Percentiles rank a stretch among this genome's conserved stretches.
phyloP scores from a whole-genome alignment of 306 rosid species.

The Casuarina cunninghamiana region DNA sequence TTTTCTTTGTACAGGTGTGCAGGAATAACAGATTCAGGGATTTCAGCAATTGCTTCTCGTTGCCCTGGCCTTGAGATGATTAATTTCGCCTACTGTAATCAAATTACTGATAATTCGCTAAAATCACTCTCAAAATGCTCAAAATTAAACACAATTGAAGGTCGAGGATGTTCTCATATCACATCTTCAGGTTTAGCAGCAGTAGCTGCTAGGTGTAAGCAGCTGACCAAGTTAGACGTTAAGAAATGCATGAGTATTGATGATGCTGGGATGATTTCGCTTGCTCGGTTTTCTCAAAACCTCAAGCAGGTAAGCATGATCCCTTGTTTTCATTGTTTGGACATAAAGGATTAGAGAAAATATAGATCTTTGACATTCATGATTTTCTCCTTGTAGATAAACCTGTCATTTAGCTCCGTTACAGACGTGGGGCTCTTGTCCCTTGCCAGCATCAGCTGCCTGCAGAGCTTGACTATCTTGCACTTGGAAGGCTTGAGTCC shows the following conservation, averaged over 20 bases:
- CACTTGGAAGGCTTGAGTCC: constrained; percentile 73
- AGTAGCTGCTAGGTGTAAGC: constrained; percentile 67
- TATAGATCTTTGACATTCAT: constrained; percentile 17
- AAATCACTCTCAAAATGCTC: constrained; percentile 61
- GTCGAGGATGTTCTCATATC: constrained; percentile 74
- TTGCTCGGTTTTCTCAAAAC: constrained; percentile 74
- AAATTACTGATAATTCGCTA: constrained; percentile 61
- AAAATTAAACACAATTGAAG: constrained; percentile 67
- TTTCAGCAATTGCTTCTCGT: constrained; percentile 68
- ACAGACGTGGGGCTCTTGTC: constrained; percentile 83
- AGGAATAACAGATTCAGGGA: constrained; percentile 74
- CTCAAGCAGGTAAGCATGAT: constrained; percentile 69
- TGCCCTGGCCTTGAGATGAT: constrained; percentile 78
- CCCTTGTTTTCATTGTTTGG: constrained; percentile 10
- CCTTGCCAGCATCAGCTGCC: constrained; percentile 82
- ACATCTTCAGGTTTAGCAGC: constrained; percentile 73
- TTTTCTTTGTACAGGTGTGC: constrained; percentile 61
- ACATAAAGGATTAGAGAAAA: constrained; percentile 4
- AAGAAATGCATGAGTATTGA: constrained; percentile 77
- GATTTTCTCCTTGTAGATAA: constrained; percentile 64
- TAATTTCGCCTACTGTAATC: constrained; percentile 77
- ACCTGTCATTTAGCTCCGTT: constrained; percentile 77
- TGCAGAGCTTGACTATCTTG: constrained; percentile 72
- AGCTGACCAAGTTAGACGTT: constrained; percentile 68
- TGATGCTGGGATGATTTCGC: constrained; percentile 78